Evolutionary conservation across 768 basidiomycete genomes (phyloP).

Genomic region (Agaricus blazei): DNA sequence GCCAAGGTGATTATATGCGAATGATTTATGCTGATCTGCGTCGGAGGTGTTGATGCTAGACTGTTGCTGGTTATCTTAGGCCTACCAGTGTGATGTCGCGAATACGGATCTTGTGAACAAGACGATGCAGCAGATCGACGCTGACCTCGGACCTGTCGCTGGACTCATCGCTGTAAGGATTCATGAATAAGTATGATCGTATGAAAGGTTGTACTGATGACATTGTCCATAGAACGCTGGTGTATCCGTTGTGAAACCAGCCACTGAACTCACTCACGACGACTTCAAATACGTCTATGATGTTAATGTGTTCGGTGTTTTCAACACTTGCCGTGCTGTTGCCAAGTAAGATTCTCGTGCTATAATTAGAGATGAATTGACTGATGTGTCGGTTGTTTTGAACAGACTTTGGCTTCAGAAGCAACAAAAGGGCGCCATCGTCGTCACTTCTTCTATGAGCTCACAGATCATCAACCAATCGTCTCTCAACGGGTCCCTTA

Average conservation of each 20-base stretch:
- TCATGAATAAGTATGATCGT: neutral
- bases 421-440: conserved; percentile 44
- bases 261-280: conserved; percentile 46
- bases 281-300: conserved; percentile 53
- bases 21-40: too few relatives aligned
- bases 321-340: conserved; percentile 55
- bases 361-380: neutral
- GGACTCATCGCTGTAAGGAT: conserved; percentile 51
- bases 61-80: conserved; percentile 24
- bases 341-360: conserved; percentile 35
- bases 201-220: neutral
- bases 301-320: conserved; percentile 63
- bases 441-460: conserved; percentile 63
- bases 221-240: conserved; percentile 46
- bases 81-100: conserved; percentile 59
- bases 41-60: too few relatives aligned
- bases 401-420: conserved; percentile 39
- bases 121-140: conserved; percentile 43
- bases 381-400: neutral
- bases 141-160: conserved; percentile 41
- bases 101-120: conserved; percentile 36
- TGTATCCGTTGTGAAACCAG: conserved; percentile 58
- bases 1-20: conserved; percentile 30
- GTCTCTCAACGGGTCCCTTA: conserved; percentile 38
- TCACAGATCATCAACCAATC: conserved; percentile 60